phyloP scores from a whole-genome alignment of 192 early-diverging fungal species.

The Radiomyces spectabilis region DNA sequence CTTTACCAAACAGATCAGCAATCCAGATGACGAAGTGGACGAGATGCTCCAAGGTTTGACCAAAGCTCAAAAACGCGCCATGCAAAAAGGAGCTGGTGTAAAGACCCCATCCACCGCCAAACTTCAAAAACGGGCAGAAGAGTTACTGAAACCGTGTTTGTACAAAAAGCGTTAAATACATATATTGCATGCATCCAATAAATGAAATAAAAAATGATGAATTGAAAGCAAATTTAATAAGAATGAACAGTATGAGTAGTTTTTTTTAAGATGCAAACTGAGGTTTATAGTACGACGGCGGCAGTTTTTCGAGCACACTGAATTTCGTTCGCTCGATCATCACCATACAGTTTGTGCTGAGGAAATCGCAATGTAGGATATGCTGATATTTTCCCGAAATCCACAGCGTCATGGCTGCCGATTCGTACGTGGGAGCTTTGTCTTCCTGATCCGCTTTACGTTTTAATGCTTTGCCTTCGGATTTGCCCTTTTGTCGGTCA shows the following conservation, averaged over 20 bases:
- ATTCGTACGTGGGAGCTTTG: slow-evolving; percentile 28
- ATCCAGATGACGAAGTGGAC: slow-evolving; percentile 14
- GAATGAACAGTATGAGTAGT: too few species aligned
- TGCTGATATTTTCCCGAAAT: slow-evolving; percentile 78
- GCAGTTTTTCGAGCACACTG: slow-evolving; percentile 69
- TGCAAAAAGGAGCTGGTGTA: slow-evolving; percentile 23
- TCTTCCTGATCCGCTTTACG: slow-evolving; percentile 30
- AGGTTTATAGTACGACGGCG: slow-evolving; percentile 75
- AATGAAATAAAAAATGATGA: not conserved
- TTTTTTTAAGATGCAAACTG: slow-evolving; percentile 67
- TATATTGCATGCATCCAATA: too few species aligned
- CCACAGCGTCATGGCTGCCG: slow-evolving; percentile 49
- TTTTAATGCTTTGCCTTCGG: slow-evolving; percentile 52
- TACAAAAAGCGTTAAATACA: too few species aligned
- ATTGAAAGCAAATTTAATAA: too few species aligned
- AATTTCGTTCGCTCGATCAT: slow-evolving; percentile 86
- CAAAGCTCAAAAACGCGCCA: slow-evolving; percentile 38
- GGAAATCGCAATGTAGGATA: slow-evolving; percentile 71
- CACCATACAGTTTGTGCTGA: slow-evolving; percentile 66
- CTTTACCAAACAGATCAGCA: slow-evolving; percentile 51
- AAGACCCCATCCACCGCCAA: not conserved
- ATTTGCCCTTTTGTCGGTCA: slow-evolving; percentile 34
- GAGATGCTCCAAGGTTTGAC: slow-evolving; percentile 27
- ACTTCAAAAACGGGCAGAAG: slow-evolving; percentile 31
- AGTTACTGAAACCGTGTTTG: slow-evolving; percentile 50